Conservation (phyloP, 768 basidiomycete genomes). For the Phylloporus sp. region DNA sequence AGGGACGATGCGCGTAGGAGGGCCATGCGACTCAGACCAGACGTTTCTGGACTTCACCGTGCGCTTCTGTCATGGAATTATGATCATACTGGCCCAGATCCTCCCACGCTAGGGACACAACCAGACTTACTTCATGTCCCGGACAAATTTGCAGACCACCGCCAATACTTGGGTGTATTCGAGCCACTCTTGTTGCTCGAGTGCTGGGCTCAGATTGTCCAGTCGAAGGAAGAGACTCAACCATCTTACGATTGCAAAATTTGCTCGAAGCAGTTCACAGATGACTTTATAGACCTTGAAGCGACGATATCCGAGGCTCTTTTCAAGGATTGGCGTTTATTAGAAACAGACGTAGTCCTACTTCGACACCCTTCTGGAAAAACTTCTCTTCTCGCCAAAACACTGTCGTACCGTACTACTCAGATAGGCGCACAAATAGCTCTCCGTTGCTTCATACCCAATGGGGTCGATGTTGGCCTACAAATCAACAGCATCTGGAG, state of each 20-base stretch:
- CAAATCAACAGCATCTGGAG: conserved; percentile 64
- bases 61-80: conserved; percentile 85
- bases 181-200: conserved; percentile 84
- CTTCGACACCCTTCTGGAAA: conserved; percentile 55
- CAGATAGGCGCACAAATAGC: conserved; percentile 50
- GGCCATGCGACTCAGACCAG: conserved; percentile 72
- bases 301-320: conserved; percentile 53
- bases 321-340: conserved; percentile 66
- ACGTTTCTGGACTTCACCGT: conserved; percentile 74
- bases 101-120: conserved; percentile 44
- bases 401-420: conserved; percentile 41
- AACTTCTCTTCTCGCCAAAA: conserved; percentile 67
- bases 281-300: conserved; percentile 82
- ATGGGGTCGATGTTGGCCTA: conserved; percentile 53
- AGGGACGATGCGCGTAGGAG: conserved; percentile 57
- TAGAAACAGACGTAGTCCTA: conserved; percentile 84
- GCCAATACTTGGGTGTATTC: conserved; percentile 69
- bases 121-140: conserved; percentile 47
- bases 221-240: conserved; percentile 64
- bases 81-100: conserved; percentile 55
- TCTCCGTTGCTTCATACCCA: conserved; percentile 48
- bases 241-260: conserved; percentile 60
- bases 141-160: conserved; percentile 55
- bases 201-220: conserved; percentile 82
- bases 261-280: conserved; percentile 61